These are phyloP conservation scores for Neolentinus lepideus DNA, from an alignment of 1,284 basidiomycete genomes.

Conservation along the genomic window DNA sequence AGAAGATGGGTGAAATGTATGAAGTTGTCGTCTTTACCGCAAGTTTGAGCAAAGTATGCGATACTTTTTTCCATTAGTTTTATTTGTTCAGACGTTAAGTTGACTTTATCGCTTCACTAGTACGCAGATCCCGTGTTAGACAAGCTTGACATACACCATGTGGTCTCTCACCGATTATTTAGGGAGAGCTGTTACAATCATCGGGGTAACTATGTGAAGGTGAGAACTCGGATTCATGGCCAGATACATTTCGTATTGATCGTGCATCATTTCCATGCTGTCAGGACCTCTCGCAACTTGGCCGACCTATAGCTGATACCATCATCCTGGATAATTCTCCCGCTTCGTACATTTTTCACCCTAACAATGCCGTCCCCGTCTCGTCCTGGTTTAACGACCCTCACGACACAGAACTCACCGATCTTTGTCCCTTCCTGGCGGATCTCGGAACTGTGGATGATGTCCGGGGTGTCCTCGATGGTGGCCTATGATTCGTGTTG, in stretches of 20 bases:
- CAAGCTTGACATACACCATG: constrained; percentile 89
- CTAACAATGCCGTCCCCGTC: constrained; percentile 97
- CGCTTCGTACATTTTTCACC: constrained; percentile 98
- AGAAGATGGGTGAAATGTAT: constrained; percentile 96
- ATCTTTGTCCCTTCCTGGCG: constrained; percentile 88
- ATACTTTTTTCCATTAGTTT: background rate
- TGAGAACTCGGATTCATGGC: constrained; percentile 34
- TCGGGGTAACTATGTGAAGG: constrained; percentile 99
- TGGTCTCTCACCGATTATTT: constrained; percentile 95
- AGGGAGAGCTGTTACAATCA: constrained; percentile 99
- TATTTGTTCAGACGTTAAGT: too few relatives aligned
- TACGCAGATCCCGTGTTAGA: constrained; percentile 98
- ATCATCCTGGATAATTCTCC: constrained; percentile 99
- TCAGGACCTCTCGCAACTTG: constrained; percentile 94
- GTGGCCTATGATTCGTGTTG: constrained; percentile 46
- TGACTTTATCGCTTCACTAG: constrained; percentile 28
- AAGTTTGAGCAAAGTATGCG: constrained; percentile 83
- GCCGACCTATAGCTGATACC: constrained; percentile 85
- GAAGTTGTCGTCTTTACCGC: constrained; percentile 99
- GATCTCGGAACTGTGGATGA: constrained; percentile 86
- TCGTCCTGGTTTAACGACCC: constrained; percentile 99
- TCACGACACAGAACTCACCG: constrained; percentile 94
- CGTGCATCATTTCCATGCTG: constrained; percentile 3
- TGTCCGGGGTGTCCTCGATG: constrained; percentile 88
- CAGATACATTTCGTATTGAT: constrained; percentile 2